A percentile compares a stretch with the other conserved stretches of the same genome.
Conservation (phyloP, 106 monocot species). For the Allium fistulosum region DNA sequence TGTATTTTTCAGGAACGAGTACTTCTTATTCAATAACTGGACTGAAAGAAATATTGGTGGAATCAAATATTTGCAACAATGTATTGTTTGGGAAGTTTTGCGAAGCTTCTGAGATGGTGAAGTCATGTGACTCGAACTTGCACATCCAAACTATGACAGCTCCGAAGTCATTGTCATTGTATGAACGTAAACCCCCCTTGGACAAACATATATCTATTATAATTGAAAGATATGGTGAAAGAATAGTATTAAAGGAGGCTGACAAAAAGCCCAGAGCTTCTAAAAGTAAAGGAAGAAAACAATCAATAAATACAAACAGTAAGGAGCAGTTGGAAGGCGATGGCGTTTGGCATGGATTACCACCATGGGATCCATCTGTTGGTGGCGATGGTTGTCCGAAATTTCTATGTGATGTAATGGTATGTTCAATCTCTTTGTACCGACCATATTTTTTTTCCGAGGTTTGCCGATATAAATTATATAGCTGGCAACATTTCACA, state of each 20-base stretch:
- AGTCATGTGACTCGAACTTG: slow-evolving; percentile 20
- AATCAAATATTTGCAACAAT: slow-evolving; percentile 21
- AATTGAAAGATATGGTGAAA: slow-evolving; percentile 55
- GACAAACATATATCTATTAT: slow-evolving; percentile 29
- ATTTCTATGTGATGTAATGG: slow-evolving; percentile 99
- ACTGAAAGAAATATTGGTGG: slow-evolving; percentile 33
- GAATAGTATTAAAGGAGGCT: slow-evolving; percentile 64
- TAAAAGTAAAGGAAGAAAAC: slow-evolving; percentile 48
- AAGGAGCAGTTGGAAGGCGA: slow-evolving; percentile 25
- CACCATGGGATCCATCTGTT: slow-evolving; percentile 76
- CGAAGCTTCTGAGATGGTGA: slow-evolving; percentile 47
- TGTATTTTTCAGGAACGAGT: slow-evolving; percentile 1
- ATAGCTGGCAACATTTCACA: neutral
- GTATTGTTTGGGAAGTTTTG: slow-evolving; percentile 30
- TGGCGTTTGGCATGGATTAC: slow-evolving; percentile 58
- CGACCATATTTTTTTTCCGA: neutral
- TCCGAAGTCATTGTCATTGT: slow-evolving; percentile 4
- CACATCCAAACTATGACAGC: slow-evolving; percentile 4
- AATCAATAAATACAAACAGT: slow-evolving; percentile 13
- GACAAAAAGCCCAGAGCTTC: slow-evolving; percentile 60
- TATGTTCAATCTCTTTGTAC: slow-evolving; percentile 21
- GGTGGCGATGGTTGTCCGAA: slow-evolving; percentile 89
- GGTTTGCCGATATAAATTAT: neutral
- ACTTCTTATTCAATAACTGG: slow-evolving; percentile 16
- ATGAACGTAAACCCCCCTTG: slow-evolving; percentile 14